Base-by-base conservation (phyloP, 345 rosid genomes). In the Ailanthus altissimus region DNA sequence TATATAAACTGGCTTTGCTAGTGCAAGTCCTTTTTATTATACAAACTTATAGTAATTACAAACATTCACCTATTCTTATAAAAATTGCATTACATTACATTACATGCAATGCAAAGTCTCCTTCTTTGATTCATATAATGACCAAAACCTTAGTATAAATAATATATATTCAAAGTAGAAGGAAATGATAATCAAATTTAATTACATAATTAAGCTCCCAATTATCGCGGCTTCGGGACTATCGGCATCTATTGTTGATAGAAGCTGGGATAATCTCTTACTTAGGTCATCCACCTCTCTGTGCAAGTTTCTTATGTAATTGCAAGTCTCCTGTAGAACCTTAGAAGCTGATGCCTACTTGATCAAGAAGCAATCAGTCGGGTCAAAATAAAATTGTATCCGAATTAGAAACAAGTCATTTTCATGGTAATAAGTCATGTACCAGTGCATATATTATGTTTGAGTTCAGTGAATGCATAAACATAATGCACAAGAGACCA, bases 291-390 rank as follows among this genome's bases (percentile, higher is more conserved):
- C 93, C 38, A 92, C 97, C 82, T 95, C 98, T 81, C 81, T 88
- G 77, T 95, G 97, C 88, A 95, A 87, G 88, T 79, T 89, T 87
- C 90, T 84, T 60, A 95, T 93, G 80, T 95, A 92, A 84, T 91
- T 90, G 91, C 99, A 95, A 16, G 99, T 95, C 82, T 95, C 99
- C 70, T 93, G 98, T 70, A 95, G 85, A 58, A 95, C 98, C 83
- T 86, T 95, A 4, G 99, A 87, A 59, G 97, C 96, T 67, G 99
- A 92, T 72, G 85, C 97, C 99, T 95, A 75, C 67, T 16, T 42
- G 38, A 32, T 32, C 38, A 32, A 32, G 38, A 32, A 32, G 38
- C 3, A 32, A 32, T 32, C 3, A 32, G 2, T 32, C 3, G 1
- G 3, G 38, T 20, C 28, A 36, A 61, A 36, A 18, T 3, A 43